Percentiles rank a stretch among this genome's conserved stretches.
Evolutionary conservation across 2,329 filamentous ascomycete species (phyloP).

Genomic region (Knufia petricola): DNA sequence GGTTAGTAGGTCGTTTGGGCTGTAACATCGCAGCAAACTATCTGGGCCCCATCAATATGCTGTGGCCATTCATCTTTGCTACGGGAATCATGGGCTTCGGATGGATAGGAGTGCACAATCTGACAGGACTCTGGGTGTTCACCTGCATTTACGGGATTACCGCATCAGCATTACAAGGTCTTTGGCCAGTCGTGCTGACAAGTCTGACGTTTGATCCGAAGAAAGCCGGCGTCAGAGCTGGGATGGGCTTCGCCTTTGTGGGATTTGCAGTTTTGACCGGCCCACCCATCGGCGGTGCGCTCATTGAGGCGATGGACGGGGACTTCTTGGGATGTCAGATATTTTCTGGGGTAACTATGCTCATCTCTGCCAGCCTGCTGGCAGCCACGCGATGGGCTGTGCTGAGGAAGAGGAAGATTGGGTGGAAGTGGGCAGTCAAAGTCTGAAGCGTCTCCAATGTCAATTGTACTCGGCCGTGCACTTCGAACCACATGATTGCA

Average conservation of each 20-base stretch:
- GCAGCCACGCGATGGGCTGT: slow-evolving; percentile 32
- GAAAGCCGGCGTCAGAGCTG: slow-evolving; percentile 48
- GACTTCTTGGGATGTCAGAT: slow-evolving; percentile 44
- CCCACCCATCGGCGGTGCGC: slow-evolving; percentile 45
- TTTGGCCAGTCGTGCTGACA: slow-evolving; percentile 56
- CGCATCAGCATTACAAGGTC: slow-evolving; percentile 53
- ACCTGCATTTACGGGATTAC: slow-evolving; percentile 54
- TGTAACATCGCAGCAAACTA: slow-evolving; percentile 48
- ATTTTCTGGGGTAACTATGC: slow-evolving; percentile 39
- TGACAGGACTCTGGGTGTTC: slow-evolving; percentile 51
- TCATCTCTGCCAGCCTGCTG: slow-evolving; percentile 36
- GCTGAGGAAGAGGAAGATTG: slow-evolving; percentile 12
- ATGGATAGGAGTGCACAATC: slow-evolving; percentile 49
- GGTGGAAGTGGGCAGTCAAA: slow-evolving; percentile 26
- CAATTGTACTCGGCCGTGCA: too few species aligned
- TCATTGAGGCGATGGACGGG: slow-evolving; percentile 39
- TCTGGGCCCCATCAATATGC: slow-evolving; percentile 51
- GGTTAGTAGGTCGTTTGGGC: slow-evolving; percentile 47
- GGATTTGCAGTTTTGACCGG: slow-evolving; percentile 47
- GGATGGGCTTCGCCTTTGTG: slow-evolving; percentile 46
- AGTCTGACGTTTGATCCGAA: slow-evolving; percentile 43
- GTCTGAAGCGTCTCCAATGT: too few species aligned
- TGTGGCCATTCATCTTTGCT: slow-evolving; percentile 42
- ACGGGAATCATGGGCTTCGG: slow-evolving; percentile 39
- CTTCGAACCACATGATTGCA: too few species aligned